Percentiles rank a stretch among this genome's conserved stretches.
phyloP scores from a whole-genome alignment of 768 basidiomycete species.

The Coprinopsis cinerea region DNA sequence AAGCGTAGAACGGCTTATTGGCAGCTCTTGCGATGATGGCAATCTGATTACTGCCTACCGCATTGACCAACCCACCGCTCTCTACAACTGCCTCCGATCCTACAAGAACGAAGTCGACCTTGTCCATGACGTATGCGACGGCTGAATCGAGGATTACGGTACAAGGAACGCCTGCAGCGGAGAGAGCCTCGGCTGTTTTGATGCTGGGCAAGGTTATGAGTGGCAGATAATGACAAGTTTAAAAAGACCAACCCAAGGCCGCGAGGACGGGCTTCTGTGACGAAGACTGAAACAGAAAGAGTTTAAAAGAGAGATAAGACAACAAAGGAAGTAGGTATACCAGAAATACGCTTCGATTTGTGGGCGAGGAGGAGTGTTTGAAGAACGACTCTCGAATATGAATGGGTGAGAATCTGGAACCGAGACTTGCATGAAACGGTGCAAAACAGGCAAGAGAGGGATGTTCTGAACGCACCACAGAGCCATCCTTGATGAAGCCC shows the following conservation, averaged over 20 bases:
- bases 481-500: conserved; percentile 93
- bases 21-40: conserved; percentile 93
- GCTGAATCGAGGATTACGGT: conserved; percentile 94
- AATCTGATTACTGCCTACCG: conserved; percentile 93
- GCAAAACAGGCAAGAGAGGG: conserved; percentile 5
- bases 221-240: conserved; percentile 9
- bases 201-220: conserved; percentile 44
- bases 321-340: conserved; percentile 24
- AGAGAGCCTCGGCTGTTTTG: conserved; percentile 85
- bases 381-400: conserved; percentile 94
- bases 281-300: conserved; percentile 59
- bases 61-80: conserved; percentile 88
- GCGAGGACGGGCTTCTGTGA: conserved; percentile 91
- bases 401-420: conserved; percentile 88
- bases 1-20: conserved; percentile 94
- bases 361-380: conserved; percentile 88
- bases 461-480: conserved; percentile 50
- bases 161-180: conserved; percentile 88
- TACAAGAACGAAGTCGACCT: conserved; percentile 91
- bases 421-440: conserved; percentile 9
- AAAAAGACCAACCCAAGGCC: conserved; percentile 67
- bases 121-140: conserved; percentile 95
- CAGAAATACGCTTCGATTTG: conserved; percentile 85
- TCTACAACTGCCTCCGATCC: conserved; percentile 98
- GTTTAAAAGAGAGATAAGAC: conserved; percentile 15